Evolutionary conservation across 129 eudicot genomes (phyloP).

Genomic region (carrot (Daucus carota)): DH1_v3.0 NC_030381.2:15748001-15748500

Average conservation of each 20-base stretch:
- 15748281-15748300: neutral
- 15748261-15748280: neutral
- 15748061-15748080: neutral
- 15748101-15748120: neutral
- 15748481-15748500: neutral
- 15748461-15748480: neutral
- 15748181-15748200: neutral
- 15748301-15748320: neutral
- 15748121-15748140: neutral
- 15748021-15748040: neutral
- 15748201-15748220: neutral
- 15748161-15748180: neutral
- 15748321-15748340: conserved; percentile 22
- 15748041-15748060: neutral
- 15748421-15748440: neutral
- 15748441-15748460: neutral
- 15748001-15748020: neutral
- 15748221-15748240: neutral
- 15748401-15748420: conserved; percentile 28
- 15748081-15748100: neutral
- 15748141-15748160: neutral
- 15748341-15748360: conserved; percentile 34
- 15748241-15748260: neutral
- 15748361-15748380: conserved; percentile 54
- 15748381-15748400: conserved; percentile 52